Percentiles rank a stretch among this genome's conserved stretches.
Conservation (phyloP, 2,329 filamentous ascomycete genomes). For the Trichoderma brevicompactum region DNA sequence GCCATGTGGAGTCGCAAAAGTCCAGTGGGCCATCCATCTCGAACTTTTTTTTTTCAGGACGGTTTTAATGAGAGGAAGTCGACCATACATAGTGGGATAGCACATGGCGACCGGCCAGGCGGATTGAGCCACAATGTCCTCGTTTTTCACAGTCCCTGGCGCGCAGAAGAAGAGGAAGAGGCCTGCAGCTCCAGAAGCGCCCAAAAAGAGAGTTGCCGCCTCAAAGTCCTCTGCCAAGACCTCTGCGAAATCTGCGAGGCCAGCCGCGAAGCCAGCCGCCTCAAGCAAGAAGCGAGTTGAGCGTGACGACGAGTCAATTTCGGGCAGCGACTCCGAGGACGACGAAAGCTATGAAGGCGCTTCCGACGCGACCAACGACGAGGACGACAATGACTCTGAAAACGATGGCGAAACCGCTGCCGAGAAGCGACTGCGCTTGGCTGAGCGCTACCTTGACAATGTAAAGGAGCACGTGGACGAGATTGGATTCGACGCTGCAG, state of each 20-base stretch:
- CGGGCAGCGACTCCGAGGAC: slow-evolving; percentile 77
- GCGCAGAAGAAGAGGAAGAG: slow-evolving; percentile 92
- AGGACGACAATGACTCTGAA: slow-evolving; percentile 58
- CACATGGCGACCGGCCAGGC: slow-evolving; percentile 12
- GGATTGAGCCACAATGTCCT: slow-evolving; percentile 69
- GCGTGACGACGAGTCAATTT: slow-evolving; percentile 81
- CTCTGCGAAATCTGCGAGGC: slow-evolving; percentile 41
- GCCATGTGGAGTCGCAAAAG: slow-evolving; percentile 29
- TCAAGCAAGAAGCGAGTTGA: slow-evolving; percentile 53
- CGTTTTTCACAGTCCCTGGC: slow-evolving; percentile 90
- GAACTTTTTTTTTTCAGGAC: slow-evolving; percentile 48
- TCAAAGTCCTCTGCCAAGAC: slow-evolving; percentile 50
- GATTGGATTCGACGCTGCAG: slow-evolving; percentile 85
- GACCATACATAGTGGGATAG: slow-evolving; percentile 37
- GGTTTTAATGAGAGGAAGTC: slow-evolving; percentile 36
- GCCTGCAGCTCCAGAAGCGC: slow-evolving; percentile 54
- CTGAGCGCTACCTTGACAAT: slow-evolving; percentile 91
- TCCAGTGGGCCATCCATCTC: slow-evolving; percentile 37
- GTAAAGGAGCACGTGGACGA: slow-evolving; percentile 82
- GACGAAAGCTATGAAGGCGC: slow-evolving; percentile 53
- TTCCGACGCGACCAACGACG: slow-evolving; percentile 52
- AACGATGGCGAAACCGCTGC: slow-evolving; percentile 85
- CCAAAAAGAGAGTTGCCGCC: slow-evolving; percentile 63
- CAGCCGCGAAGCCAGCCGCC: slow-evolving; percentile 44
- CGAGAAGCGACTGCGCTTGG: slow-evolving; percentile 82